Evolutionary conservation across 148 eudicot genomes (phyloP), one percentile per base, ranked within the genome.

Genomic region (Simmondsia chinensis): DNA sequence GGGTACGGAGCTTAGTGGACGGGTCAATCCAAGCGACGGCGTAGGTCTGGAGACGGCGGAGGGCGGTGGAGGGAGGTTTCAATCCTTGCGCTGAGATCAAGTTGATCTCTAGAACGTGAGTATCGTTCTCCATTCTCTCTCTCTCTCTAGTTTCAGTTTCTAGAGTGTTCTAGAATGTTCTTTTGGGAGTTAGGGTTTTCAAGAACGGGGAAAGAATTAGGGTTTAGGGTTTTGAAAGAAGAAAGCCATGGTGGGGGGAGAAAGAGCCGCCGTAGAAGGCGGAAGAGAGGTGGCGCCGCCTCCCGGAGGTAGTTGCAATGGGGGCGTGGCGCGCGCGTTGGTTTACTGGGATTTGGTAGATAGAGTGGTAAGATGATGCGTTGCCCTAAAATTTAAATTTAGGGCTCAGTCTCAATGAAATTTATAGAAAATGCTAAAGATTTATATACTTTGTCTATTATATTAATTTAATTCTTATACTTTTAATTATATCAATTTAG

Each of bases 61-160:
- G 48, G 29, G 45, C 61, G 2, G 77, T 14, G 28, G 85, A 32
- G 0, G 85, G 94, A 0, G 75, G 34, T 56, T 82, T 82, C 3
- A 87, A 65, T 24, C 68, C 66, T 61, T 87, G 96, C 0, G 94
- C 96, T 4, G 96, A 87, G 75, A 87, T 79, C 57, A 87, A 21
- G 66, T 67, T 87, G 59, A 87, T 76, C 66, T 87, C 96, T 1
- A 87, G 69, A 15, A 79, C 64, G 8, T 74, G 74, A n/a, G 61
- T 46, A 24, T 68, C 74, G 27, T 46, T 29, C 25, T 56, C 59
- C 39, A 53, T 38, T 15, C 48, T 25, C 43, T 20, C 33, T 45
- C 4, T 35, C 41, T 26, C 48, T 41, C 42, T 48, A n/a, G 17
- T 12, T 22, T 41, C 7, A n/a, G n/a, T n/a, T n/a, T n/a, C n/a